Conservation (phyloP, 1,284 basidiomycete genomes). For the Cerioporus squamosus region DNA sequence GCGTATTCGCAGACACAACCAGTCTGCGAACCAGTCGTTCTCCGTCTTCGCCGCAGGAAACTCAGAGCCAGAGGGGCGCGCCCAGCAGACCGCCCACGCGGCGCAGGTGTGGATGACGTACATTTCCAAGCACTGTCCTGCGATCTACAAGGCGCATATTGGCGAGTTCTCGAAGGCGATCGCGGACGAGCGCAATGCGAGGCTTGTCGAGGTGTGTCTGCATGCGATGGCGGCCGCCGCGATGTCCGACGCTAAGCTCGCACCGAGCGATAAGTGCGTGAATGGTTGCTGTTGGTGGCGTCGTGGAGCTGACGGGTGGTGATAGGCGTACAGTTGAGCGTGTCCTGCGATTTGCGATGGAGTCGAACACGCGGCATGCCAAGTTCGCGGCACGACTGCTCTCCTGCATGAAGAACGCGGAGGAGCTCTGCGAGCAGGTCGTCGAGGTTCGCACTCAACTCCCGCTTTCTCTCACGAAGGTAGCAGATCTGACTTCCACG, state of each 20-base stretch:
- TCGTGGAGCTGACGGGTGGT: slow-evolving; percentile 1
- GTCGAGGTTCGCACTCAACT: slow-evolving; percentile 66
- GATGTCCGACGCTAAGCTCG: slow-evolving; percentile 59
- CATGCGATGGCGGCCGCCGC: slow-evolving; percentile 77
- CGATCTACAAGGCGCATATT: slow-evolving; percentile 76
- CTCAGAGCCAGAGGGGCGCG: slow-evolving; percentile 33
- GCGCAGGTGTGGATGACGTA: slow-evolving; percentile 58
- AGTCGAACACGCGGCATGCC: slow-evolving; percentile 70
- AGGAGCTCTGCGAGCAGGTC: slow-evolving; percentile 55
- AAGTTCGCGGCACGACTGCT: slow-evolving; percentile 90
- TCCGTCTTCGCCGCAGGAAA: slow-evolving; percentile 17
- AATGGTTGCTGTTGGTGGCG: background rate
- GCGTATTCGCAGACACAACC: slow-evolving; percentile 21
- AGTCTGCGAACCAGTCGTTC: slow-evolving; percentile 20
- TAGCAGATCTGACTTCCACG: background rate
- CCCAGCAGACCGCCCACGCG: slow-evolving; percentile 44
- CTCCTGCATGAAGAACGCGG: slow-evolving; percentile 59
- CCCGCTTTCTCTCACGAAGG: background rate
- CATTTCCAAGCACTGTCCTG: slow-evolving; percentile 81
- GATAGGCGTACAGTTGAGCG: slow-evolving; percentile 70
- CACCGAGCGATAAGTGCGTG: slow-evolving; percentile 70
- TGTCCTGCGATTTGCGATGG: slow-evolving; percentile 62
- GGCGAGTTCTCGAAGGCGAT: slow-evolving; percentile 76
- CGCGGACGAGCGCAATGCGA: slow-evolving; percentile 63
- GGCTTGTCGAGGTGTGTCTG: slow-evolving; percentile 70